Percentiles rank a stretch among this genome's conserved stretches.
Evolutionary conservation across 2,329 filamentous ascomycete species (phyloP).

Genomic region (Colletotrichum karsti): DNA sequence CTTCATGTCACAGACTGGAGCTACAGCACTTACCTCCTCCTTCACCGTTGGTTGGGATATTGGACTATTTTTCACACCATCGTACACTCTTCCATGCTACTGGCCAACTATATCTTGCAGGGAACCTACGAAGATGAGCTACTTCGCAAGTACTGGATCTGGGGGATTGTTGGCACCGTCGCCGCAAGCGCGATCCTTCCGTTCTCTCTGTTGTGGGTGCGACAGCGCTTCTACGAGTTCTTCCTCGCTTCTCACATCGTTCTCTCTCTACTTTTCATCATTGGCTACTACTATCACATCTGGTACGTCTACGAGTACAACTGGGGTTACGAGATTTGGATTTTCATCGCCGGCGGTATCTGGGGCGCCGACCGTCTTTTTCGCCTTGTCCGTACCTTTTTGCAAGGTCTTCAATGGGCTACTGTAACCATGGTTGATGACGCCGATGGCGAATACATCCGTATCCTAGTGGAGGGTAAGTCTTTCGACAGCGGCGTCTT

Average conservation of each 20-base stretch:
- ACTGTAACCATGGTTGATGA: conserved; percentile 10
- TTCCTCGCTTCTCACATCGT: conserved; percentile 33
- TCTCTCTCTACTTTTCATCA: conserved; percentile 30
- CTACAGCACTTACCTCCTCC: conserved; percentile 12
- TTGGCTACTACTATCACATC: conserved; percentile 33
- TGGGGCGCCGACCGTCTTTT: conserved; percentile 29
- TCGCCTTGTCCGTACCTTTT: conserved; percentile 16
- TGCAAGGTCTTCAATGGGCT: conserved; percentile 23
- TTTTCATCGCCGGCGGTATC: conserved; percentile 28
- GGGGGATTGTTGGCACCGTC: conserved; percentile 29
- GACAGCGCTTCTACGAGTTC: conserved; percentile 33
- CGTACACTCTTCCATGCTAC: conserved; percentile 11
- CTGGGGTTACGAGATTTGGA: conserved; percentile 34
- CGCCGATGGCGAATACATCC: conserved; percentile 13
- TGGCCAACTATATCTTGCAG: conserved; percentile 2
- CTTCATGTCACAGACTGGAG: conserved; percentile 20
- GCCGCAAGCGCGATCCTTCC: conserved; percentile 25
- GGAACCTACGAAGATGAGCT: conserved; percentile 18
- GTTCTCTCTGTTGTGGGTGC: conserved; percentile 29
- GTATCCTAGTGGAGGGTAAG: conserved; percentile 11
- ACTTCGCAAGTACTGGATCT: conserved; percentile 31
- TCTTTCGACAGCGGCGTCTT: conserved; percentile 23
- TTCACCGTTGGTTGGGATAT: conserved; percentile 25
- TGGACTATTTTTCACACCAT: conserved; percentile 14
- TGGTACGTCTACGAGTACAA: conserved; percentile 33